phyloP scores from a whole-genome alignment of 1,284 basidiomycete genomes.

The Chondrostereum purpureum region DNA sequence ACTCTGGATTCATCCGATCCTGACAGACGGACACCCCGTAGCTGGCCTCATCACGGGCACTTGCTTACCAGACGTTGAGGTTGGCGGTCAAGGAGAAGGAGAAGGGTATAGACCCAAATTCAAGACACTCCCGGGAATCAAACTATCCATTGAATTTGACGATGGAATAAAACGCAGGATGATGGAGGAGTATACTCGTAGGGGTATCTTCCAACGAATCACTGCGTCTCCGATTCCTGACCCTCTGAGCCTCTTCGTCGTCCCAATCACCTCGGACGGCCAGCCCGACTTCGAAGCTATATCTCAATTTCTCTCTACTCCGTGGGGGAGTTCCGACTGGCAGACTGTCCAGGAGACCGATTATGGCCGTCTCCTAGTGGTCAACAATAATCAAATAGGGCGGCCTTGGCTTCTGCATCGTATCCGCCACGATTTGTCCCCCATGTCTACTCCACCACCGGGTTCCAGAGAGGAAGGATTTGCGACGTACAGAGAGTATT shows the following conservation, averaged over 20 bases:
- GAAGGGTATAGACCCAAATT: no score
- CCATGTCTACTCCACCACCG: constrained; percentile 44
- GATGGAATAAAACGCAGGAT: constrained; percentile 38
- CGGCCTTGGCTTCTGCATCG: constrained; percentile 48
- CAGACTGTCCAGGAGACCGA: constrained; percentile 37
- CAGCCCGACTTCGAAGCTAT: constrained; percentile 55
- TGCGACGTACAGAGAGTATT: constrained; percentile 57
- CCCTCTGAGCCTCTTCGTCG: constrained; percentile 52
- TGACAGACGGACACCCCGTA: constrained; percentile 38
- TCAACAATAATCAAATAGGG: constrained; percentile 48
- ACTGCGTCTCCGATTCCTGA: constrained; percentile 46
- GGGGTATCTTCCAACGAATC: constrained; percentile 57
- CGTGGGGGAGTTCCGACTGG: constrained; percentile 52
- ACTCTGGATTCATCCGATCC: constrained; percentile 57
- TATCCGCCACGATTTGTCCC: constrained; percentile 59
- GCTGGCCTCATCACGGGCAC: constrained; percentile 62
- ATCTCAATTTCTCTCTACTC: constrained; percentile 37
- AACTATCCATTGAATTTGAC: constrained; percentile 36
- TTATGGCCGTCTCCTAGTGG: constrained; percentile 41
- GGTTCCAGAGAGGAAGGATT: constrained; percentile 42
- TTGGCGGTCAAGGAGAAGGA: constrained; percentile 28
- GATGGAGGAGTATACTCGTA: constrained; percentile 57
- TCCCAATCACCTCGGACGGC: constrained; percentile 44
- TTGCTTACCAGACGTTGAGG: constrained; percentile 38
- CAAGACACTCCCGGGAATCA: constrained; percentile 29